Evolutionary conservation across 768 basidiomycete genomes (phyloP).

Genomic region (Dentipellis sp.): DNA sequence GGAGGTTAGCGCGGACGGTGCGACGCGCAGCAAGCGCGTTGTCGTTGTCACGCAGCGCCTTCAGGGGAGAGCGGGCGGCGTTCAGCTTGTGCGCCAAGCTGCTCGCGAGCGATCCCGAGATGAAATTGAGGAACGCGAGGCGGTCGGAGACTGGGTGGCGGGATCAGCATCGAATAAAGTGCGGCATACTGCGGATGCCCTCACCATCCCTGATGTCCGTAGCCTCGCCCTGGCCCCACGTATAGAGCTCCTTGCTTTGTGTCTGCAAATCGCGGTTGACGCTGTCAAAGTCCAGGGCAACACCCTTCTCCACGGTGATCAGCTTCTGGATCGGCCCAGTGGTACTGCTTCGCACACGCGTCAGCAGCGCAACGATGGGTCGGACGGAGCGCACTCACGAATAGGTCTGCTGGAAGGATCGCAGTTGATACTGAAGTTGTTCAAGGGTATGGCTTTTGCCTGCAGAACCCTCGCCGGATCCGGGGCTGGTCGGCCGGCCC

Average conservation of each 20-base stretch:
- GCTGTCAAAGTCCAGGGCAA: conserved; percentile 66
- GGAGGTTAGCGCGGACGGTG: conserved; percentile 45
- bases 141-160: conserved; percentile 57
- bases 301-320: conserved; percentile 69
- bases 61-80: conserved; percentile 54
- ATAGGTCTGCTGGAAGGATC: conserved; percentile 69
- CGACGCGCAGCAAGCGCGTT: conserved; percentile 49
- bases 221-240: conserved; percentile 68
- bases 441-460: conserved; percentile 50
- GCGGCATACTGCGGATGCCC: background rate
- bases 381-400: conserved; percentile 29
- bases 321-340: conserved; percentile 68
- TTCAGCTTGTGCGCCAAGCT: conserved; percentile 57
- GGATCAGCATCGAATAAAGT: background rate
- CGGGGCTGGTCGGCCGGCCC: conserved; percentile 26
- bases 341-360: conserved; percentile 25
- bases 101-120: conserved; percentile 56
- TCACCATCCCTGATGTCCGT: conserved; percentile 75
- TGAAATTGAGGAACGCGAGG: conserved; percentile 73
- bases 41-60: conserved; percentile 68
- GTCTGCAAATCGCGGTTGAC: conserved; percentile 56
- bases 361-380: background rate
- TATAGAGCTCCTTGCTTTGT: conserved; percentile 78
- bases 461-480: conserved; percentile 12
- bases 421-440: conserved; percentile 61